Evolutionary conservation across 1,139 yeast species (phyloP), one percentile per base, ranked within the genome.

Genomic region (Hyphopichia wangnamkhiaoensis): DNA sequence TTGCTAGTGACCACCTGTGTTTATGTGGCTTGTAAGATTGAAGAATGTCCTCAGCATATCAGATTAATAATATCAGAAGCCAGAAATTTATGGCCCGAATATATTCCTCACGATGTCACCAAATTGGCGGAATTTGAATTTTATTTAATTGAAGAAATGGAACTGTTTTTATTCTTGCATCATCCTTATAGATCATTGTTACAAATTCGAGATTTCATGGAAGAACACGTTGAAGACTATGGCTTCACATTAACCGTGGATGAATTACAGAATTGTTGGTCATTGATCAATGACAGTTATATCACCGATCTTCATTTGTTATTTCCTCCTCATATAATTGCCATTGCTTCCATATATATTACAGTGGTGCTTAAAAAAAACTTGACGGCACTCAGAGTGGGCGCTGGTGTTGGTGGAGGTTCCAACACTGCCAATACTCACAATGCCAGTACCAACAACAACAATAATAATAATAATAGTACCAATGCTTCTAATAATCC

Each of bases 71-170:
- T 88, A 17, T 74, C 82, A 21, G 98, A 93, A 56, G 95, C 98
- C 2, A 69, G 96, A 37, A 84, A 84, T 33, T 63, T 89, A 35
- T 93, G 98, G 98, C 97, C 98, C 0, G 97, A 91, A 54, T 89
- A 82, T 55, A 84, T 93, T 25, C 95, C 97, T 0, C 90, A 87
- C 41, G 98, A 93, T 58, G 80, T 91, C 17, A 84, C 96, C 29
- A 88, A 87, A 54, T 72, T 93, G n/a, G 97, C 98, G 0, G 98
- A 93, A 57, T 88, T 94, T 64, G 98, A 93, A 63, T 93, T 93
- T 59, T 93, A 93, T 56, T 61, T 93, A 37, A 84, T 93, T 28
- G 97, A 90, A 56, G 98, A 91, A 59, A 73, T 93, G 66, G 89
- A 88, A 43, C 79, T 90, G 48, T 88, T 78, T 53, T 63, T 93